Conservation (phyloP, 2,329 filamentous ascomycete species). For the Tolypocladium cylindrosporum region DNA sequence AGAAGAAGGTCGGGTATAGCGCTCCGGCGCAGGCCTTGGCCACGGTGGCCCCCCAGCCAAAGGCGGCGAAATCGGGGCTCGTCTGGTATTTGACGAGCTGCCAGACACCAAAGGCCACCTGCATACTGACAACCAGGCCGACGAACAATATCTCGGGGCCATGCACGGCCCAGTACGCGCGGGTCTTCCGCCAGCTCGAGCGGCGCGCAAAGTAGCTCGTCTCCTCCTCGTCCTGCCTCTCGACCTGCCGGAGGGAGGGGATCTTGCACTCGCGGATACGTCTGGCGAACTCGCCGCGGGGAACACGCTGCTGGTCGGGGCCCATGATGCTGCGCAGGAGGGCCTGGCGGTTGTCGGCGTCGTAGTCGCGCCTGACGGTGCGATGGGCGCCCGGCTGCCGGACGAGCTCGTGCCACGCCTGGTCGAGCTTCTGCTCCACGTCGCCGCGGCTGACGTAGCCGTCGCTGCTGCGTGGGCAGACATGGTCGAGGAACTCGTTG, state of each 20-base stretch:
- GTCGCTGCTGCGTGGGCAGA: conserved; percentile 38
- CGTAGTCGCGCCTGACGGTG: conserved; percentile 1
- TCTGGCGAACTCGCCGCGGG: conserved; percentile 33
- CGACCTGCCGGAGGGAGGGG: conserved; percentile 35
- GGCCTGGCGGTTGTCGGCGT: conserved; percentile 33
- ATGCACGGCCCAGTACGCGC: conserved; percentile 45
- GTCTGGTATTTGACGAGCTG: conserved; percentile 43
- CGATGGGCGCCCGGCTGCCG: not conserved
- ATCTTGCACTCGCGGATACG: conserved; percentile 36
- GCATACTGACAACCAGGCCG: conserved; percentile 32
- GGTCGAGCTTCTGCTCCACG: conserved; percentile 41
- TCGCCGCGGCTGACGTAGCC: conserved; percentile 42
- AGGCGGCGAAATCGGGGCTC: conserved; percentile 30
- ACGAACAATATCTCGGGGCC: conserved; percentile 42
- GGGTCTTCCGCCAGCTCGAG: conserved; percentile 31
- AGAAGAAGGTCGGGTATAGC: conserved; percentile 48
- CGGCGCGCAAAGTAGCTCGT: conserved; percentile 35
- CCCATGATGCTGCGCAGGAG: conserved; percentile 42
- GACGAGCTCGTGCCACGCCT: conserved; percentile 13
- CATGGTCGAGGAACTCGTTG: conserved; percentile 37
- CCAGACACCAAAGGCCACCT: conserved; percentile 43
- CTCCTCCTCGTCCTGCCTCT: conserved; percentile 34
- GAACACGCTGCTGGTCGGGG: conserved; percentile 29
- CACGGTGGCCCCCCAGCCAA: conserved; percentile 46
- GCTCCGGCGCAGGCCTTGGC: conserved; percentile 45